Percentiles rank a stretch among this genome's conserved stretches.
Evolutionary conservation across 2,329 filamentous ascomycete species (phyloP).

Genomic region (Pseudocercospora fijiensis): DNA sequence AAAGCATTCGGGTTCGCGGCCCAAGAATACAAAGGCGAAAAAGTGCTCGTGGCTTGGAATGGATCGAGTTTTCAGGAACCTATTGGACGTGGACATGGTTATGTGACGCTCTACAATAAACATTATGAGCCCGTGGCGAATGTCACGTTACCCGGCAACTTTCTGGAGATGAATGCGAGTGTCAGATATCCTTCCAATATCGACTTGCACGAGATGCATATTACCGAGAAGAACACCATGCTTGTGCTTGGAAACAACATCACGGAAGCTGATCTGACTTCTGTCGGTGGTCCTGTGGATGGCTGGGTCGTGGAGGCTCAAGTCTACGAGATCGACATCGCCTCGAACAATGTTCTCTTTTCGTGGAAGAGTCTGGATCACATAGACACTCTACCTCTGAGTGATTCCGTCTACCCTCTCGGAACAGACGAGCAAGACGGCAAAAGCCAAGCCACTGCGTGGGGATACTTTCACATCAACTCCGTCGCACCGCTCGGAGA

Average conservation of each 20-base stretch:
- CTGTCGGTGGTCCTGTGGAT: constrained; percentile 31
- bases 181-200: constrained; percentile 21
- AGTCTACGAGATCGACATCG: constrained; percentile 38
- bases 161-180: constrained; percentile 16
- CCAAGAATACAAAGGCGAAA: constrained; percentile 19
- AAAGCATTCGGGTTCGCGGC: constrained; percentile 25
- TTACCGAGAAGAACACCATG: constrained; percentile 36
- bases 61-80: constrained; percentile 24
- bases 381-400: constrained; percentile 33
- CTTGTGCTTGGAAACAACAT: constrained; percentile 36
- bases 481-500: constrained; percentile 19
- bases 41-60: constrained; percentile 25
- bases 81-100: constrained; percentile 23
- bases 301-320: constrained; percentile 38
- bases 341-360: constrained; percentile 39
- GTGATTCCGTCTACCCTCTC: constrained; percentile 37
- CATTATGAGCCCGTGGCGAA: constrained; percentile 23
- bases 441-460: constrained; percentile 16
- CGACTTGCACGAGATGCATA: constrained; percentile 41
- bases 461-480: constrained; percentile 31
- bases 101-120: constrained; percentile 21
- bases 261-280: constrained; percentile 32
- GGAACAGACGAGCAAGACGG: constrained; percentile 26
- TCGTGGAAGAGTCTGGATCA: constrained; percentile 42
- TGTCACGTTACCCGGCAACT: constrained; percentile 22